These are phyloP conservation scores for Hygrocybe coccinea DNA, from an alignment of 768 basidiomycete species.

Conservation along the genomic window DNA sequence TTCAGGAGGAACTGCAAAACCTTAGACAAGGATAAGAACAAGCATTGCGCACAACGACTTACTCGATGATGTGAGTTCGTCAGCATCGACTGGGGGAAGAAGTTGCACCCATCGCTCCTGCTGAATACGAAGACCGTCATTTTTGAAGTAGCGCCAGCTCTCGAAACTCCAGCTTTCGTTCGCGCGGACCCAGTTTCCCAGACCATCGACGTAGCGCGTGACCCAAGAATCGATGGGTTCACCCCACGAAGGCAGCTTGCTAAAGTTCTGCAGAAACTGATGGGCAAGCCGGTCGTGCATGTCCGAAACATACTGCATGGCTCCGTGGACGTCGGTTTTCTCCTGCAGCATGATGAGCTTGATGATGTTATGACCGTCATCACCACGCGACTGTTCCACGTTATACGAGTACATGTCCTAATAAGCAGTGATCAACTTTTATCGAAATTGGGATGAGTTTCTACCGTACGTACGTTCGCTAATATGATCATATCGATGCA, in stretches of 20 bases:
- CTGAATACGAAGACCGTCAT: conserved; percentile 31
- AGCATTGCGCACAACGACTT: background rate
- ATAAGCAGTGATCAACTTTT: background rate
- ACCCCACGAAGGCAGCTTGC: conserved; percentile 40
- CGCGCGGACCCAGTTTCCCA: conserved; percentile 50
- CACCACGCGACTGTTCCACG: conserved; percentile 29
- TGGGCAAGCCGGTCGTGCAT: conserved; percentile 34
- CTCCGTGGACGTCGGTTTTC: conserved; percentile 33
- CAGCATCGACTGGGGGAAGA: conserved; percentile 17
- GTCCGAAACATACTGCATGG: conserved; percentile 36
- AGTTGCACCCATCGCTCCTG: conserved; percentile 27
- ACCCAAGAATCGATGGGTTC: conserved; percentile 39
- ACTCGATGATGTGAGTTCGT: background rate
- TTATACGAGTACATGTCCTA: conserved; percentile 26
- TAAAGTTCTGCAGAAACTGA: conserved; percentile 34
- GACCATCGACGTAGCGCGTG: conserved; percentile 38
- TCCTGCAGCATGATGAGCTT: conserved; percentile 48
- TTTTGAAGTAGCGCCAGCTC: conserved; percentile 39
- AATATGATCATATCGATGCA: conserved; percentile 35
- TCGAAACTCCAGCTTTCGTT: conserved; percentile 49
- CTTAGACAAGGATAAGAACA: background rate
- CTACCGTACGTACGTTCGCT: conserved; percentile 23
- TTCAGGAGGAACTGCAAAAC: background rate
- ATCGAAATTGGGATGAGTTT: background rate
- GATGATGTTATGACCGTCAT: conserved; percentile 41